phyloP scores from a whole-genome alignment of 2,329 filamentous ascomycete species.

The Verticillium klebahnii region DNA sequence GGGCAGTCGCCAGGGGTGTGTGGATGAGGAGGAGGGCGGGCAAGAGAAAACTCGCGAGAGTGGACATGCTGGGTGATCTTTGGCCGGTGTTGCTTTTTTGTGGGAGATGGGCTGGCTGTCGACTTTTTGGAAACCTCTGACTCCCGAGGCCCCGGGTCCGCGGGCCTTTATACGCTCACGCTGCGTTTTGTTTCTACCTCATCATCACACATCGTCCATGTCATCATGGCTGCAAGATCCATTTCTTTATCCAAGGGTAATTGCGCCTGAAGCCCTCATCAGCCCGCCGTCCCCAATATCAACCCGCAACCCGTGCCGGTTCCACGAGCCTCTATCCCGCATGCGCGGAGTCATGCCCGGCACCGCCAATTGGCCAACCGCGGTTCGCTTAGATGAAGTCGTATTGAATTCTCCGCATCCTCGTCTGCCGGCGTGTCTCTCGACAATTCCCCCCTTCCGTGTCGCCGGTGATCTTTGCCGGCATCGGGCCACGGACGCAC shows the following conservation, averaged over 20 bases:
- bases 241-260: too few species aligned
- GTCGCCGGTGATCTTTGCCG: background rate
- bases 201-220: too few species aligned
- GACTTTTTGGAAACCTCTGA: background rate
- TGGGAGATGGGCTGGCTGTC: background rate
- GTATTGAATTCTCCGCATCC: background rate
- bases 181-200: too few species aligned
- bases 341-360: background rate
- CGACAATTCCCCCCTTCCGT: background rate
- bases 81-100: background rate
- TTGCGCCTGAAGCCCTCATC: too few species aligned
- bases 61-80: background rate
- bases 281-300: background rate
- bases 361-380: background rate
- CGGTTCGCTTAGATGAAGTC: background rate
- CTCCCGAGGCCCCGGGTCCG: too few species aligned
- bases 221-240: too few species aligned
- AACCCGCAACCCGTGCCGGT: background rate
- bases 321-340: background rate
- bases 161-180: too few species aligned
- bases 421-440: background rate
- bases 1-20: conserved; percentile 6
- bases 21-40: background rate
- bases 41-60: background rate
- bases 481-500: background rate